Percentiles rank a stretch among this genome's conserved stretches.
phyloP scores from a whole-genome alignment of 192 early-diverging fungal species.

The Backusella mclennaniae region DNA sequence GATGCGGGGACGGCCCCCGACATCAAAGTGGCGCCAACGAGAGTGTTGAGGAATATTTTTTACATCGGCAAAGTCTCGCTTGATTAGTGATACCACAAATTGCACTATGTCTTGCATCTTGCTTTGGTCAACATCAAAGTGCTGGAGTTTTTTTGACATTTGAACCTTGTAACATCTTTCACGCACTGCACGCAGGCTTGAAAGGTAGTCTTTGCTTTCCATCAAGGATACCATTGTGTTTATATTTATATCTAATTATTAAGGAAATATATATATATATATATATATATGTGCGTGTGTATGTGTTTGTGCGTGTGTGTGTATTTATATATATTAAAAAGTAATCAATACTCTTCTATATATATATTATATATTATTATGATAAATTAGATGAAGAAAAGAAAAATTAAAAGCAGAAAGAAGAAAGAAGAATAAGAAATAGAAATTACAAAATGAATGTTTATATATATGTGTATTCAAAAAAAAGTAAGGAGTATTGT shows the following conservation, averaged over 20 bases:
- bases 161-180: slow-evolving; percentile 66
- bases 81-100: slow-evolving; percentile 51
- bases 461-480: neutral
- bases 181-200: slow-evolving; percentile 74
- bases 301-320: too few species aligned
- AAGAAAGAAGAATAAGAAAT: neutral
- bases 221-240: neutral
- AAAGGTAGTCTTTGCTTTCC: slow-evolving; percentile 44
- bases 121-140: slow-evolving; percentile 71
- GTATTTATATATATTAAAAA: slow-evolving; percentile 3
- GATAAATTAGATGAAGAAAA: neutral
- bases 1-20: slow-evolving; percentile 45
- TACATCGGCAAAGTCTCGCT: slow-evolving; percentile 42
- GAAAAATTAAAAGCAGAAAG: neutral
- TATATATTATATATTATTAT: neutral
- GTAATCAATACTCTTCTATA: slow-evolving; percentile 6
- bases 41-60: slow-evolving; percentile 81
- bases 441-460: neutral
- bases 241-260: neutral
- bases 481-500: neutral
- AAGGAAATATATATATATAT: neutral
- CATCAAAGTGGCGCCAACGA: slow-evolving; percentile 86
- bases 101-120: slow-evolving; percentile 70
- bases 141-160: slow-evolving; percentile 54
- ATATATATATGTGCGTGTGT: too few species aligned